Base-by-base conservation (phyloP, 768 basidiomycete species). In the Lentinula sp. region DNA sequence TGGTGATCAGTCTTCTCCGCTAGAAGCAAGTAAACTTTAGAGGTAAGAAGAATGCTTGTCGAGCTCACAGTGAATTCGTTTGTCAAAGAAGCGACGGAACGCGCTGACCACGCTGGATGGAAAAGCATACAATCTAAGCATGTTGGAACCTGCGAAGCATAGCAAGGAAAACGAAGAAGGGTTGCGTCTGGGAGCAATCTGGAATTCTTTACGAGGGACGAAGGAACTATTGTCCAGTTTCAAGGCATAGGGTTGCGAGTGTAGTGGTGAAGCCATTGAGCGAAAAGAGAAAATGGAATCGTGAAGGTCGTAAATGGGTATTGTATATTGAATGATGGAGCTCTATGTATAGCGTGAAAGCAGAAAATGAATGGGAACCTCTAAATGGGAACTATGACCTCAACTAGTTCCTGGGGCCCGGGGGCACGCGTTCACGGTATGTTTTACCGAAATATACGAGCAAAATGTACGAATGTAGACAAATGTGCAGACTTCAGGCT, bases 101-200 rank as follows among this genome's bases (percentile, higher is more conserved):
- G 80, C 75, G 46, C 71, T 70, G 66, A 87, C 73, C 62, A 86
- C 77, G 20, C 76, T 70, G 36, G 74, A 74, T 20, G 84, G 79
- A 66, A 91, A 91, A 62, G 85, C 85, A 70, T 88, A 90, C 60
- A 91, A 81, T 60, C 89, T 77, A 65, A 91, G 78, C 66, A 80
- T 78, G 65, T 82, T 84, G 23, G 85, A 73, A 62, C 85, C 79
- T 12, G 88, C 81, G 62, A 91, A 74, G n/a, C 90, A 81, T 50
- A 91, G 77, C 61, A 91, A 79, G 35, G 86, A 80, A 71, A 91
- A 91, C 18, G 83, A 74, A 66, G 83, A 88, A 43, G 75, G 70
- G 15, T 80, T 76, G 7, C 69, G 66, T 59, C 75, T 77, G 57
- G 79, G 79, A 67, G 88, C 83, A 39, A 80, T 83, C 62, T 87